Conservation (phyloP, 73 alveolate genomes). For the Tetrahymena elliotti region DNA sequence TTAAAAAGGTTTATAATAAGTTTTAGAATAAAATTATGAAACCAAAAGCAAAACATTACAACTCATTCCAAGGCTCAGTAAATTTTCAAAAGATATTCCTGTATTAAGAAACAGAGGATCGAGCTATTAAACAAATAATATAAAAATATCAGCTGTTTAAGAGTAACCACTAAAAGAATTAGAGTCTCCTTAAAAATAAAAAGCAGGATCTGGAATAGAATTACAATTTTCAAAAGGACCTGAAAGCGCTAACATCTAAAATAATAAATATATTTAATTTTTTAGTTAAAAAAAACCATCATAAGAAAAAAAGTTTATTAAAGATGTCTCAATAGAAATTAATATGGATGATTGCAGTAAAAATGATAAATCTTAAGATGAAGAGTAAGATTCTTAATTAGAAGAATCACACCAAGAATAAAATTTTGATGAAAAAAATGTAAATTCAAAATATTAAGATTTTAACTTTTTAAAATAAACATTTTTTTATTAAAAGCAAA, state of each 20-base stretch:
- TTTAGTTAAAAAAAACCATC: neutral
- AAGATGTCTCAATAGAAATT: neutral
- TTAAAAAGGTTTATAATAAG: neutral
- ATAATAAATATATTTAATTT: neutral
- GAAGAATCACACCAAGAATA: neutral
- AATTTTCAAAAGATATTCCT: neutral
- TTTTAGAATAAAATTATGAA: neutral
- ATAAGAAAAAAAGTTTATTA: neutral
- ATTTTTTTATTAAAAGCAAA: neutral
- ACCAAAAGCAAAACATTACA: neutral
- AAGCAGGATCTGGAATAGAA: neutral
- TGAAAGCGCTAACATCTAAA: neutral
- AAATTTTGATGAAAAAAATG: neutral
- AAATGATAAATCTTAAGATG: neutral
- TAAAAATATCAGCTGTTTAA: neutral
- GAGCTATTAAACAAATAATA: neutral
- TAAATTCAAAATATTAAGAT: too few species aligned
- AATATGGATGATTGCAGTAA: neutral
- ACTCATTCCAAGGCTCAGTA: neutral
- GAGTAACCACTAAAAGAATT: neutral
- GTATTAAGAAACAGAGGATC: neutral
- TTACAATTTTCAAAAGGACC: neutral
- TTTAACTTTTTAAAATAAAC: too few species aligned
- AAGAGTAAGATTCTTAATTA: neutral
- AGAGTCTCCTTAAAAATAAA: neutral